These are phyloP conservation scores for Achaetomium macrosporum DNA, from an alignment of 2,329 filamentous ascomycete genomes.

Conservation along the genomic window DNA sequence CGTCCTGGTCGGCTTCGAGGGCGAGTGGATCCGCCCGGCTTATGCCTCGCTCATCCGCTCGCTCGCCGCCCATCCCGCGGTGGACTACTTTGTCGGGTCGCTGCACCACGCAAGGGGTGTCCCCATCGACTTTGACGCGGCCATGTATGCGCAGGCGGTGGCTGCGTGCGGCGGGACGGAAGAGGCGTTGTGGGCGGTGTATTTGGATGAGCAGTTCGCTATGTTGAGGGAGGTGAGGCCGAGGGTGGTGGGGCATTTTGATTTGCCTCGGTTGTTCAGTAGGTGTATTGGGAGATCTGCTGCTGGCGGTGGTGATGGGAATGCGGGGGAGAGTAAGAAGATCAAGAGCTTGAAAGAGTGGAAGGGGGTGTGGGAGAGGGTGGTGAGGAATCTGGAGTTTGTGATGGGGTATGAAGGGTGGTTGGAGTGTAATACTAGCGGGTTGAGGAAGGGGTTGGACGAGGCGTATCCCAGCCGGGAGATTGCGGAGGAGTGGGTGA, in stretches of 20 bases:
- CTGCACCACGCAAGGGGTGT: conserved; percentile 83
- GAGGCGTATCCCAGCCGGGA: conserved; percentile 82
- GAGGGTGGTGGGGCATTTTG: conserved; percentile 85
- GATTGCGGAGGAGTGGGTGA: conserved; percentile 74
- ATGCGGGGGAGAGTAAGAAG: background rate
- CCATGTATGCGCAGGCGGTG: conserved; percentile 57
- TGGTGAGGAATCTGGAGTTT: conserved; percentile 67
- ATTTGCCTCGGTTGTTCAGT: conserved; percentile 78
- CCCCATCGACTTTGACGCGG: conserved; percentile 80
- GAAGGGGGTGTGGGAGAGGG: conserved; percentile 62
- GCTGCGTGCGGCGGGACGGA: conserved; percentile 45
- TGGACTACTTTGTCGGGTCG: conserved; percentile 91
- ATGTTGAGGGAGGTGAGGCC: conserved; percentile 73
- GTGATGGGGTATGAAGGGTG: conserved; percentile 70
- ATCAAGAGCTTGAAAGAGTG: background rate
- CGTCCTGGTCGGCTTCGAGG: conserved; percentile 85
- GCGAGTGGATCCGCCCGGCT: conserved; percentile 75
- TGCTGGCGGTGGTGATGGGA: no score
- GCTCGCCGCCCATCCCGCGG: conserved; percentile 53
- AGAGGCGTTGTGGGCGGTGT: conserved; percentile 69
- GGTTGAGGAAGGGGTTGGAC: conserved; percentile 77
- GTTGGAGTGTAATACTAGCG: conserved; percentile 85
- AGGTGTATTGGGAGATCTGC: no score
- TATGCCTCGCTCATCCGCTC: conserved; percentile 51
- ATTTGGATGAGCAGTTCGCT: conserved; percentile 80